Evolutionary conservation across 768 basidiomycete species (phyloP).

Genomic region (Candolleomyces eurysporus): DNA sequence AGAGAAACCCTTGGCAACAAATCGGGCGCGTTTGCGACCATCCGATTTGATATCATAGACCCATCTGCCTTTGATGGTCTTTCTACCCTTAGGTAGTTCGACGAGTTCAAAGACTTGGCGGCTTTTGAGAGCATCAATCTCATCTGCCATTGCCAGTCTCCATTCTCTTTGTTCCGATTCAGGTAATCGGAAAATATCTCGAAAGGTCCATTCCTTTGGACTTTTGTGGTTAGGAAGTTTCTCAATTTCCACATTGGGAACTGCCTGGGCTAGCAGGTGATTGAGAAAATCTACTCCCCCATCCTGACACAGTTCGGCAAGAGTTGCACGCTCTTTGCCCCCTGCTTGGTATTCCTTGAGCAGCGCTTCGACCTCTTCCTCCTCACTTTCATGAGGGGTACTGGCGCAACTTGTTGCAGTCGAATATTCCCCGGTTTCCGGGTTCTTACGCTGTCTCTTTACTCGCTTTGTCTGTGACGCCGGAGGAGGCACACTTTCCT

Average conservation of each 20-base stretch:
- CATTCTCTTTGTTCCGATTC: conserved; percentile 1
- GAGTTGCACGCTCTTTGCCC: neutral
- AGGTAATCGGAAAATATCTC: neutral
- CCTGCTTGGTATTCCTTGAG: neutral
- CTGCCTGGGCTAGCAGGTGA: conserved; percentile 5
- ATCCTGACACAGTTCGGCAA: neutral
- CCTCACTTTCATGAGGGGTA: too few species aligned
- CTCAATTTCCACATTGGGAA: neutral
- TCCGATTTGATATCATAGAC: conserved; percentile 18
- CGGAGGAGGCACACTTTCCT: too few species aligned
- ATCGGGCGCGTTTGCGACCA: conserved; percentile 13
- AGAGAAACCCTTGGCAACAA: conserved; percentile 17
- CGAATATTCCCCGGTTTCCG: too few species aligned
- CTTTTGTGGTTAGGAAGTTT: neutral
- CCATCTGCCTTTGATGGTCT: conserved; percentile 16
- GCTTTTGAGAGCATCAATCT: conserved; percentile 9
- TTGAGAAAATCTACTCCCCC: conserved; percentile 1
- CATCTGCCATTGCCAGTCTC: conserved; percentile 5
- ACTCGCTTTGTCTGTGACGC: too few species aligned
- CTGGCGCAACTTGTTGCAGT: too few species aligned
- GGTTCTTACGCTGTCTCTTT: too few species aligned
- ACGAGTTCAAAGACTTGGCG: conserved; percentile 1
- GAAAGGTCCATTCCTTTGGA: conserved; percentile 3
- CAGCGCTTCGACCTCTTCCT: too few species aligned
- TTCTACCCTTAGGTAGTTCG: conserved; percentile 12